Conservation (phyloP, 352 stramenopile species). For the Plasmopara muralis region DNA sequence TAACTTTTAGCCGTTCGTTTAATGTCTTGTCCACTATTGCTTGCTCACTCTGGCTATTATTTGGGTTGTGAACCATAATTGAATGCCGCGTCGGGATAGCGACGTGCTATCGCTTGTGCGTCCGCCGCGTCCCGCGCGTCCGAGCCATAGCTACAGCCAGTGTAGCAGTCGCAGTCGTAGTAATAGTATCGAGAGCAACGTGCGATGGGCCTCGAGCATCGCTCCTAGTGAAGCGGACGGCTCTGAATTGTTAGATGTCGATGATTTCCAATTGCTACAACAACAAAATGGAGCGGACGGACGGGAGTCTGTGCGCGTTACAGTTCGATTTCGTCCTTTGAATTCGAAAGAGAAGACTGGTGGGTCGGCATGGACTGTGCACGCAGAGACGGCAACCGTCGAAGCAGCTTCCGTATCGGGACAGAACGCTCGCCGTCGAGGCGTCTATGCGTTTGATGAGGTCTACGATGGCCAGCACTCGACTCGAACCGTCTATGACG, state of each 20-base stretch:
- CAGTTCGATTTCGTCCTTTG: conserved; percentile 34
- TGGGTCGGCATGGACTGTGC: conserved; percentile 26
- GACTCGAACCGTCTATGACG: conserved; percentile 57
- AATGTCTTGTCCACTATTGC: no score
- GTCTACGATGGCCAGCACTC: conserved; percentile 41
- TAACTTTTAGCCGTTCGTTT: no score
- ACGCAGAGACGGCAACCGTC: conserved; percentile 28
- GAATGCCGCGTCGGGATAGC: conserved; percentile 28
- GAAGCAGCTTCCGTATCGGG: conserved; percentile 16
- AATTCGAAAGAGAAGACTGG: conserved; percentile 27
- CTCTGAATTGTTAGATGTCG: conserved; percentile 28
- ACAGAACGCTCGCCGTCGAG: conserved; percentile 15
- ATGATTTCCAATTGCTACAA: conserved; percentile 31
- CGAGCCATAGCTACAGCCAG: conserved; percentile 30
- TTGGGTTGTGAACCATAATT: neutral
- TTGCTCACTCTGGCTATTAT: no score
- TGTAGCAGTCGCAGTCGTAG: conserved; percentile 31
- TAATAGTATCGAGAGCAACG: conserved; percentile 25
- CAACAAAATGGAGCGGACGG: conserved; percentile 8
- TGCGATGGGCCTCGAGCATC: conserved; percentile 15
- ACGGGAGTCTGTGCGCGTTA: conserved; percentile 31
- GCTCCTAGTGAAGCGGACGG: conserved; percentile 20
- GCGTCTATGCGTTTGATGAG: conserved; percentile 46
- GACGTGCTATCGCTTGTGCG: conserved; percentile 19
- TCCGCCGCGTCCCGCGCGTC: conserved; percentile 3